Evolutionary conservation across 331 rosid genomes (phyloP).

Genomic region (Acacia pycnantha): DNA sequence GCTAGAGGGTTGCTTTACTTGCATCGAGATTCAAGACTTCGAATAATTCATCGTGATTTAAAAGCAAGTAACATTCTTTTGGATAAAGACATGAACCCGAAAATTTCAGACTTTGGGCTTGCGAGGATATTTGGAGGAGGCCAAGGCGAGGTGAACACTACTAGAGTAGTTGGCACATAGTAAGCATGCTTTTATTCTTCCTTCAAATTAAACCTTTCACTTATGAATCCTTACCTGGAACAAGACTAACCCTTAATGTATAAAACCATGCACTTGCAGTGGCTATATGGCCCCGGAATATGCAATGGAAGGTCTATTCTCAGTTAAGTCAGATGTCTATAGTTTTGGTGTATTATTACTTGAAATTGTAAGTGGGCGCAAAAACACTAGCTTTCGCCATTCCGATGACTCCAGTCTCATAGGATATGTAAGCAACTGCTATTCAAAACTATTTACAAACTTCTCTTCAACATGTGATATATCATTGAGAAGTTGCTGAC

Average conservation of each 20-base stretch:
- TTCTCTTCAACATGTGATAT: not conserved
- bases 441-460: not conserved
- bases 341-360: conserved; percentile 61
- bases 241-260: conserved; percentile 1
- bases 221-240: not conserved
- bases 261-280: conserved; percentile 12
- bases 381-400: conserved; percentile 44
- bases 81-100: conserved; percentile 61
- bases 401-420: conserved; percentile 45
- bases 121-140: conserved; percentile 70
- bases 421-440: conserved; percentile 44
- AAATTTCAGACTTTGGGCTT: conserved; percentile 71
- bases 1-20: conserved; percentile 67
- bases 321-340: conserved; percentile 58
- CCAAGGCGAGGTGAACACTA: conserved; percentile 51
- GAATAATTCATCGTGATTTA: conserved; percentile 63
- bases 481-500: not conserved
- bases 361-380: conserved; percentile 54
- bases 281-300: conserved; percentile 66
- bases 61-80: conserved; percentile 62
- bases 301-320: conserved; percentile 66
- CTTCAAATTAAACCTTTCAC: not conserved
- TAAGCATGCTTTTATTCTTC: conserved; percentile 28
- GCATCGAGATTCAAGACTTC: conserved; percentile 61
- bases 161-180: conserved; percentile 67